These are phyloP conservation scores for Scedosporium apiospermum DNA, from an alignment of 2,329 filamentous ascomycete genomes.

Conservation along the genomic window DNA sequence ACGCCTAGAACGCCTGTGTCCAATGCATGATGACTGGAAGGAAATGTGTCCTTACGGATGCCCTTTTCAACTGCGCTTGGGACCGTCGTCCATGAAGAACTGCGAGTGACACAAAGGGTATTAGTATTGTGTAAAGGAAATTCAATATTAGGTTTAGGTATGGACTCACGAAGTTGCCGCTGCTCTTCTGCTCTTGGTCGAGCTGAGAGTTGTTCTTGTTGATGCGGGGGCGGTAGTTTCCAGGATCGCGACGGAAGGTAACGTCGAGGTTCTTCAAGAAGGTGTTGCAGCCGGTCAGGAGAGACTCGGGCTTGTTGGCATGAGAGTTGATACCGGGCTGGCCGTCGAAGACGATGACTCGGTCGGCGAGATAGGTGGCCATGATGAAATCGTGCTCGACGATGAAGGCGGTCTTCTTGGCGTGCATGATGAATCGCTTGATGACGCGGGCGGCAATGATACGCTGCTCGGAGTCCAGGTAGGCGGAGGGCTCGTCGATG, in stretches of 20 bases:
- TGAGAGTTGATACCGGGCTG: slow-evolving; percentile 79
- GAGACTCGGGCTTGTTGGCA: slow-evolving; percentile 82
- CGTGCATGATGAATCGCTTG: slow-evolving; percentile 99
- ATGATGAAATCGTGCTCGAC: slow-evolving; percentile 99
- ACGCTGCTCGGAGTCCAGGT: slow-evolving; percentile 98
- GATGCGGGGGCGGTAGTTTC: slow-evolving; percentile 93
- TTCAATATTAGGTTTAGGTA: neutral
- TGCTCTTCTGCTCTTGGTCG: slow-evolving; percentile 93
- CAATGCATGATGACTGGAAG: slow-evolving; percentile 25
- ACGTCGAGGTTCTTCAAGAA: slow-evolving; percentile 97
- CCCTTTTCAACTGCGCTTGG: slow-evolving; percentile 44
- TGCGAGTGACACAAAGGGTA: slow-evolving; percentile 21
- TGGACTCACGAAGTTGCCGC: slow-evolving; percentile 75
- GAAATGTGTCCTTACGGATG: slow-evolving; percentile 15
- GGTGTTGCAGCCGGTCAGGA: slow-evolving; percentile 90
- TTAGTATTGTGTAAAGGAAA: slow-evolving; percentile 12
- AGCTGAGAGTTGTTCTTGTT: slow-evolving; percentile 95
- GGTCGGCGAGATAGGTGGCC: slow-evolving; percentile 68
- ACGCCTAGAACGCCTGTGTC: slow-evolving; percentile 41
- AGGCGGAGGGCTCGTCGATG: slow-evolving; percentile 94
- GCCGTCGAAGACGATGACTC: slow-evolving; percentile 97
- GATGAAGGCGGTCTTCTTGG: slow-evolving; percentile 98
- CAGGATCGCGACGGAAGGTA: slow-evolving; percentile 95
- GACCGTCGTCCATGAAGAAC: slow-evolving; percentile 88
- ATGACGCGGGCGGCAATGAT: slow-evolving; percentile 95